Conservation (phyloP, 345 rosid genomes). For the Trapa bicornis region DNA sequence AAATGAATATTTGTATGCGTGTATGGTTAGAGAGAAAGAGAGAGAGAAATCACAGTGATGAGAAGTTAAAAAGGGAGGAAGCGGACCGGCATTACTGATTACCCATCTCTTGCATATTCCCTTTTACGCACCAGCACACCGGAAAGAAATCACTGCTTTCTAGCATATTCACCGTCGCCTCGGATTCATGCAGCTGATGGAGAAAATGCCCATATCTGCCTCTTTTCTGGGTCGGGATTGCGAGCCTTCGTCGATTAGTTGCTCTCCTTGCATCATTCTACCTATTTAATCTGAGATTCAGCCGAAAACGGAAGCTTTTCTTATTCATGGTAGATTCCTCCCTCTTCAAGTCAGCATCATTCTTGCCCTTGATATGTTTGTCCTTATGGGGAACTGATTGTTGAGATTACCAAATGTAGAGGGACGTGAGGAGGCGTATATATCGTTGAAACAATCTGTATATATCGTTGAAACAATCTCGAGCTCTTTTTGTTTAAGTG, state of each 20-base stretch:
- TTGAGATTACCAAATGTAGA: not conserved
- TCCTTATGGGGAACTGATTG: not conserved
- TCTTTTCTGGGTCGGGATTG: not conserved
- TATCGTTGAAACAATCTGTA: not conserved
- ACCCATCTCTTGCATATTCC: not conserved
- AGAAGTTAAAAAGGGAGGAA: not conserved
- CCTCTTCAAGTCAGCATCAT: not conserved
- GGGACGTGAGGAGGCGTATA: not conserved
- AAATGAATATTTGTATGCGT: not conserved
- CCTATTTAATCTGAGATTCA: not conserved
- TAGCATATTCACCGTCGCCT: not conserved
- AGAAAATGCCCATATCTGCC: not conserved
- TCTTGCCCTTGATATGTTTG: not conserved
- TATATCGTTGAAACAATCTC: not conserved
- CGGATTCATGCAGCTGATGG: not conserved
- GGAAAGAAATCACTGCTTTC: not conserved
- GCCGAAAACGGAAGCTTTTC: not conserved
- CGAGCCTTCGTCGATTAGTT: not conserved
- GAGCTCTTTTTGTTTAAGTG: not conserved
- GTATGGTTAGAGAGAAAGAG: conserved; percentile 1
- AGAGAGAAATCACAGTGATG: not conserved
- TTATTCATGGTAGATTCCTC: not conserved
- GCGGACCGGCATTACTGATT: not conserved
- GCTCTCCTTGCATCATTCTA: not conserved
- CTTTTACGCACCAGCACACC: not conserved